These are phyloP conservation scores for Firmiana major DNA, from an alignment of 345 rosid species.

Conservation along the genomic window DNA sequence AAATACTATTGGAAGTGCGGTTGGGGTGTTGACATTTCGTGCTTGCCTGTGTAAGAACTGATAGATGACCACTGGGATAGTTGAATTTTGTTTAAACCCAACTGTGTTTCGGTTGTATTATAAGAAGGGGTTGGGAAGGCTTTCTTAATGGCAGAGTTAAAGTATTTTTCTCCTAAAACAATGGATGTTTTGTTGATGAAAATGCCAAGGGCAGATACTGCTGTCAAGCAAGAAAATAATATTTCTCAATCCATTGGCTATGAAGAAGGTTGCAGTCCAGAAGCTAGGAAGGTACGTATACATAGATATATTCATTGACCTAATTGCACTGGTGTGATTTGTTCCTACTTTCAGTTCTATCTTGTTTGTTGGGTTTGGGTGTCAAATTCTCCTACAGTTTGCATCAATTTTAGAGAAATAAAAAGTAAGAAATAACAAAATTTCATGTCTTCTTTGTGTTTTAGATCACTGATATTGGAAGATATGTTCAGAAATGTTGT, in stretches of 20 bases:
- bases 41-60: constrained; percentile 14
- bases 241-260: constrained; percentile 22
- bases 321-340: background rate
- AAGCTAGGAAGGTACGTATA: constrained; percentile 23
- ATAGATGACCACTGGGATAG: background rate
- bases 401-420: background rate
- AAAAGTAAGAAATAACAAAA: background rate
- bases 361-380: too few relatives aligned
- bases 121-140: background rate
- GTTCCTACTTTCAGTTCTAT: background rate
- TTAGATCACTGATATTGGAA: constrained; percentile 19
- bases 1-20: constrained; percentile 24
- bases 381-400: too few relatives aligned
- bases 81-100: constrained; percentile 4
- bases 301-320: background rate
- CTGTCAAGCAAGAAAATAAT: constrained; percentile 26
- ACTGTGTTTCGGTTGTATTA: constrained; percentile 11
- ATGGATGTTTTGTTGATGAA: constrained; percentile 40
- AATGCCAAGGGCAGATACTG: constrained; percentile 24
- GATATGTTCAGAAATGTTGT: constrained; percentile 5
- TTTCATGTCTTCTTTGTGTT: background rate
- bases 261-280: constrained; percentile 27
- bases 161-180: constrained; percentile 4
- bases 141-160: background rate
- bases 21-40: constrained; percentile 66